Base-by-base conservation (phyloP, 768 basidiomycete genomes). In the Strobilomyces dryophilus region DNA sequence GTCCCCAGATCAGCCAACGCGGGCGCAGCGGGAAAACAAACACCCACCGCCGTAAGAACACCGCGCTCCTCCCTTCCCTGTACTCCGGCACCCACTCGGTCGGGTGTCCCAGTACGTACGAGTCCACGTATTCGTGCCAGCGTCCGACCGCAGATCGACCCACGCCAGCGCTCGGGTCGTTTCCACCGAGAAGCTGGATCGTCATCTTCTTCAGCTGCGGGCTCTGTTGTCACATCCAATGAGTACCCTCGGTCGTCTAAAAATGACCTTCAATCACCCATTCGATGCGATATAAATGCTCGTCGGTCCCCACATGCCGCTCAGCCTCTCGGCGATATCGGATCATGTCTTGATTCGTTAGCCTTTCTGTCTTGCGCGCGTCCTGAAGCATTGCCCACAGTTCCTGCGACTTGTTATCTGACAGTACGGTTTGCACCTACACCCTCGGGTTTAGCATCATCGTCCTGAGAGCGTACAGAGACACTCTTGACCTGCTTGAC, bases 361-460 rank as follows among this genome's bases (percentile, higher is more conserved):
- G 69, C 45, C 63, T 71, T 39, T 79, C 82, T 6, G 73, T 71
- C 49, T 61, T 71, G 56, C 89, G 83, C 46, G 82, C 81, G 50
- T 76, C 76, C 63, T 87, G 83, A 39, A 95, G 74, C 47, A 94
- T 71, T 27, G 79, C 76, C 82, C 89, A 87, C 31, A 97, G 72
- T 62, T 95, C 94, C 66, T 90, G 91, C 52, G 88, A 90, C 67
- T 87, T 90, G 73, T 80, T 77, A 66, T 98, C 95, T 31, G 82
- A 81, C 45, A 91, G 69, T 47, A 95, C 84, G 3, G 85, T 89
- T 67, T 97, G 94, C 21, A 92, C 90, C 92, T 94, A 66, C 46
- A 47, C 47, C 56, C 3, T 10, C 10, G 14, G 27, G 11, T n/a
- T 62, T 34, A 62, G 54, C 37, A 2, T 45, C 49, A 4, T n/a